phyloP scores from a whole-genome alignment of 257 asterid species.

The Paraleonurus japonicus region DNA sequence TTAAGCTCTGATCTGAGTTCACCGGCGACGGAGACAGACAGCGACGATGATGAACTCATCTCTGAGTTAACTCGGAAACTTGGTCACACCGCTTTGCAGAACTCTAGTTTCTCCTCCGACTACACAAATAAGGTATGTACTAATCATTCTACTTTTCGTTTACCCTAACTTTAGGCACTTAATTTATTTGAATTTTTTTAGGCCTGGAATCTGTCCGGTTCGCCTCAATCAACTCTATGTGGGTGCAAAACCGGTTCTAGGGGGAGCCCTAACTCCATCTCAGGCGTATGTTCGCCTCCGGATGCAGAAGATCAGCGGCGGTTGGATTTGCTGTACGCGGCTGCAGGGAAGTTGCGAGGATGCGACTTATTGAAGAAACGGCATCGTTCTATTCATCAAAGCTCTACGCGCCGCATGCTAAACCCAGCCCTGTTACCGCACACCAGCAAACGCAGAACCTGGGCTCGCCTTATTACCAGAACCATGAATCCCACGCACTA shows the following conservation, averaged over 20 bases:
- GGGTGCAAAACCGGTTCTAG: constrained; percentile 38
- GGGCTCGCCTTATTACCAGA: constrained; percentile 19
- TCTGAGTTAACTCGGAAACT: constrained; percentile 45
- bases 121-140: neutral
- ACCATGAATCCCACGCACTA: constrained; percentile 8
- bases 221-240: constrained; percentile 68
- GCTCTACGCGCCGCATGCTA: constrained; percentile 24
- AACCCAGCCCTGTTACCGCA: constrained; percentile 25
- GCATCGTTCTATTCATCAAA: constrained; percentile 32
- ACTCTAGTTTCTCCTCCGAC: constrained; percentile 14
- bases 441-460: constrained; percentile 17
- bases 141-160: neutral
- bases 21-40: constrained; percentile 51
- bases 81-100: constrained; percentile 33
- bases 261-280: constrained; percentile 38
- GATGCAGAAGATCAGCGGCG: constrained; percentile 28
- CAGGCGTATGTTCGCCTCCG: constrained; percentile 44
- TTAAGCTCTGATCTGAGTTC: constrained; percentile 58
- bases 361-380: constrained; percentile 49
- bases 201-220: constrained; percentile 47
- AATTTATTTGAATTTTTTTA: neutral
- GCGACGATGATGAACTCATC: constrained; percentile 61
- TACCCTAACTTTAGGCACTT: neutral
- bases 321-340: constrained; percentile 39
- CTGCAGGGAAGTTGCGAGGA: constrained; percentile 56